phyloP scores from a whole-genome alignment of 1,139 yeast species.

The Yamadazyma taylorii region DNA sequence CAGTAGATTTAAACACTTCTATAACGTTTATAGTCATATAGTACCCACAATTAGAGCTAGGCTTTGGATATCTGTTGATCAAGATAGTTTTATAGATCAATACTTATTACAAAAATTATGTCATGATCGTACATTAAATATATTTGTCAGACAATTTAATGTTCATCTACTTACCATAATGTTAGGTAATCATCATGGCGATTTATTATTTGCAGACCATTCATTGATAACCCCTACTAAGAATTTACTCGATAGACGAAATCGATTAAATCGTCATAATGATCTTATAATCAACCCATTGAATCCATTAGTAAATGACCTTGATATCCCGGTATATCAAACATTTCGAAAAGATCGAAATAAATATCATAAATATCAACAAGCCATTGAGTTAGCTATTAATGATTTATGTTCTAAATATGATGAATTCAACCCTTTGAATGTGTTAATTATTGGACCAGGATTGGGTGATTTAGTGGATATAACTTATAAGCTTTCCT shows the following conservation, averaged over 20 bases:
- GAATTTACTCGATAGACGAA: background rate
- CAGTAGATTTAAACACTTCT: too few species aligned
- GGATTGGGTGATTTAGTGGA: constrained; percentile 83
- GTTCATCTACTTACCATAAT: too few species aligned
- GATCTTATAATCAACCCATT: constrained; percentile 48
- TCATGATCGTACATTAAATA: too few species aligned
- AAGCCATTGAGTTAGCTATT: constrained; percentile 64
- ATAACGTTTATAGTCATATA: too few species aligned
- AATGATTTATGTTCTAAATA: constrained; percentile 18
- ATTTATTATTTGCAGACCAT: background rate
- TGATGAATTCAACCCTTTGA: constrained; percentile 6
- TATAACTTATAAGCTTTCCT: constrained; percentile 8
- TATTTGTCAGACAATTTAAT: too few species aligned
- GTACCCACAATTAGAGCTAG: too few species aligned
- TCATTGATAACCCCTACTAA: constrained; percentile 1
- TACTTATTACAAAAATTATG: too few species aligned
- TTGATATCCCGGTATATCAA: constrained; percentile 60
- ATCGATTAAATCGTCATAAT: constrained; percentile 4
- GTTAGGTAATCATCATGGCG: background rate
- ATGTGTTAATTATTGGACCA: constrained; percentile 73
- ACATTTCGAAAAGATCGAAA: constrained; percentile 67
- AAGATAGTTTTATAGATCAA: too few species aligned
- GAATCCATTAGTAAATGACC: constrained; percentile 62
- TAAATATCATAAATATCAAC: constrained; percentile 67
- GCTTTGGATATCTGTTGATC: too few species aligned